phyloP scores from a whole-genome alignment of 2,329 filamentous ascomycete genomes.

The Colletotrichum euphorbiae region DNA sequence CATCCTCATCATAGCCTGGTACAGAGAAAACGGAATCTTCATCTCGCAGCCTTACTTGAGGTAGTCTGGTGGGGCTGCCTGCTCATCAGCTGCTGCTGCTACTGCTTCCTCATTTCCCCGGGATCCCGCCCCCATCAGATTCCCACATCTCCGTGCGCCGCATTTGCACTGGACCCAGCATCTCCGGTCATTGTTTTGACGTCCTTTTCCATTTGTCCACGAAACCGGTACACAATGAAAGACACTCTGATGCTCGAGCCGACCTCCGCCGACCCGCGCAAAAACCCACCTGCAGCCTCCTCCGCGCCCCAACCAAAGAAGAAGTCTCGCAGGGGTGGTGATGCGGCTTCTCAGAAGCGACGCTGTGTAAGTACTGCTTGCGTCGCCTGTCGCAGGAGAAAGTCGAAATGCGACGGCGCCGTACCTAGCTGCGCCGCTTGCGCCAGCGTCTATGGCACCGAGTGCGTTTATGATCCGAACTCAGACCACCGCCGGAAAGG shows the following conservation, averaged over 20 bases:
- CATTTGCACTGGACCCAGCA: slow-evolving; percentile 19
- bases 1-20: background rate
- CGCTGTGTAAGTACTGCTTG: slow-evolving; percentile 88
- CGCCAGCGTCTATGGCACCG: slow-evolving; percentile 89
- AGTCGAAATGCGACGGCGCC: slow-evolving; percentile 93
- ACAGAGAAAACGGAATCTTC: slow-evolving; percentile 11
- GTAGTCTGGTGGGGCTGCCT: slow-evolving; percentile 18
- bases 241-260: slow-evolving; percentile 7
- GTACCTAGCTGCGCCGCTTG: slow-evolving; percentile 95
- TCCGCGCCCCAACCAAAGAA: slow-evolving; percentile 45
- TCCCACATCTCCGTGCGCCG: slow-evolving; percentile 32
- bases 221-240: slow-evolving; percentile 15
- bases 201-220: slow-evolving; percentile 2
- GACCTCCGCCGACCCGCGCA: slow-evolving; percentile 8
- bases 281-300: slow-evolving; percentile 7
- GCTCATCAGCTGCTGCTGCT: slow-evolving; percentile 3
- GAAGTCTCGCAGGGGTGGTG: slow-evolving; percentile 64
- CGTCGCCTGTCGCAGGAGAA: slow-evolving; percentile 81
- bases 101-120: slow-evolving; percentile 20
- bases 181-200: slow-evolving; percentile 11
- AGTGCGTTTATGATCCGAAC: slow-evolving; percentile 95
- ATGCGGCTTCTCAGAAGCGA: slow-evolving; percentile 69
- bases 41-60: slow-evolving; percentile 7
- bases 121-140: slow-evolving; percentile 19
- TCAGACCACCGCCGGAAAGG: slow-evolving; percentile 97